Base-by-base conservation (phyloP, 257 asterid species). In the Nicotiana paniculata region DNA sequence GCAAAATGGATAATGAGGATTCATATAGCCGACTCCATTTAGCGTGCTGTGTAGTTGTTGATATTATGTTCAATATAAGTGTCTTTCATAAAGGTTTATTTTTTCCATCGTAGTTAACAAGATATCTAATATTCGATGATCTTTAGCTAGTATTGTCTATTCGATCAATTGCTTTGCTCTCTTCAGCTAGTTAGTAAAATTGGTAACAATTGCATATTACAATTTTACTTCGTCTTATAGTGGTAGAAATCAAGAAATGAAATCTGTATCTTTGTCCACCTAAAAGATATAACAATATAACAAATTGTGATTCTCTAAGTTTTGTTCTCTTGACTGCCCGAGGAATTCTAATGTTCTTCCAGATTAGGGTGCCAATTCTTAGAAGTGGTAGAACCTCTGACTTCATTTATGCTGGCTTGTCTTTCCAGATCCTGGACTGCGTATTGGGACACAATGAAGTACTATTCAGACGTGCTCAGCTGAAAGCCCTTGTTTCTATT, bases 401-500 rank as follows among this genome's bases (percentile, higher is more conserved):
- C 67, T 63, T 84, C 4, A 6, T 65, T 79, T 74, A 21, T 57
- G 67, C 70, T 57, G 46, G 32, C 58, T 76, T 65, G 1, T 80
- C 72, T 75, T 79, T 86, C 61, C 89, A 96, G 99, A 89, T 96
- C 63, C 93, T 94, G 79, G 99, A 96, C 86, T 94, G 90, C 32
- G 93, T 88, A 58, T 87, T 96, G 86, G 99, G 99, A 78, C 99
- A 96, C 84, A 91, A 88, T 78, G 99, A 96, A 77, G 97, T 95
- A n/a, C 85, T 96, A 48, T 96, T 96, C 85, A 93, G 99, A 89
- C 93, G 99, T 80, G 97, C 98, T 82, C 99, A 96, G 90, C 86
- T 94, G 89, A 96, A 96, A 89, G 99, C 96, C 84, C 95, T 96
- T 51, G 99, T 96, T 86, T 93, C 99, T 72, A 96, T 96, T 87